Percentiles rank a stretch among this genome's conserved stretches.
Evolutionary conservation across 129 eudicot genomes (phyloP).

Genomic region (Chrysanthemum lavandulifolium): DNA sequence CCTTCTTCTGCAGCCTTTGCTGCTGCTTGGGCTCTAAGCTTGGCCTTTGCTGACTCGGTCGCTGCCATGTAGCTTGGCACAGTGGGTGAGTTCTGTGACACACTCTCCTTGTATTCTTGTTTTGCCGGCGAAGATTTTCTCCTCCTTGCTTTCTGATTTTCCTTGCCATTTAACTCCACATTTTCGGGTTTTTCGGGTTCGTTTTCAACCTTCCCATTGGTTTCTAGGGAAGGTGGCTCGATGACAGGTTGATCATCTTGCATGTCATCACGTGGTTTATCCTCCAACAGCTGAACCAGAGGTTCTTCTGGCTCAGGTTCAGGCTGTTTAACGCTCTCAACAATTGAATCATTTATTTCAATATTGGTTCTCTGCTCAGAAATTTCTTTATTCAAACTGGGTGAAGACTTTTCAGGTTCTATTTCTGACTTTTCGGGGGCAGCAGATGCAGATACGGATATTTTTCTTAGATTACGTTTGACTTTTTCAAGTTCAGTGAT

Average conservation of each 20-base stretch:
- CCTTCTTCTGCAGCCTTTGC: conserved; percentile 61
- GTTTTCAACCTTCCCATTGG: conserved; percentile 37
- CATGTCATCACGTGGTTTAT: conserved; percentile 46
- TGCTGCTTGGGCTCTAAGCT: conserved; percentile 78
- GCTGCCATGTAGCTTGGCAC: conserved; percentile 98
- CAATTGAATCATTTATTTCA: conserved; percentile 28
- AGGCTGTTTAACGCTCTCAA: conserved; percentile 29
- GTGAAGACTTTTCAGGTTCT: conserved; percentile 50
- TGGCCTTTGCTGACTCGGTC: conserved; percentile 90
- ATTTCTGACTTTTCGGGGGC: conserved; percentile 47
- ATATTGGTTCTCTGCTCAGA: conserved; percentile 14
- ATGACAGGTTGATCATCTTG: conserved; percentile 34
- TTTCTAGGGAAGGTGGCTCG: conserved; percentile 29
- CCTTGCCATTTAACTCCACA: conserved; percentile 55
- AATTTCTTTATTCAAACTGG: conserved; percentile 30
- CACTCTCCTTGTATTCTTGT: conserved; percentile 63
- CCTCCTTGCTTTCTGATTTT: conserved; percentile 56
- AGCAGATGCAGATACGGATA: conserved; percentile 44
- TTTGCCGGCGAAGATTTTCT: conserved; percentile 70
- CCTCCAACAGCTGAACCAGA: conserved; percentile 22
- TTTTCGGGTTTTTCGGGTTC: conserved; percentile 23
- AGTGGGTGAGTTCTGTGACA: conserved; percentile 60
- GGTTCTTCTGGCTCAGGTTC: conserved; percentile 37
- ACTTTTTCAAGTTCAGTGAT: conserved; percentile 81
- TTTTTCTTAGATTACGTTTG: conserved; percentile 70